Base-by-base conservation (phyloP, 148 eudicot genomes). In the Silene latifolia region DNA sequence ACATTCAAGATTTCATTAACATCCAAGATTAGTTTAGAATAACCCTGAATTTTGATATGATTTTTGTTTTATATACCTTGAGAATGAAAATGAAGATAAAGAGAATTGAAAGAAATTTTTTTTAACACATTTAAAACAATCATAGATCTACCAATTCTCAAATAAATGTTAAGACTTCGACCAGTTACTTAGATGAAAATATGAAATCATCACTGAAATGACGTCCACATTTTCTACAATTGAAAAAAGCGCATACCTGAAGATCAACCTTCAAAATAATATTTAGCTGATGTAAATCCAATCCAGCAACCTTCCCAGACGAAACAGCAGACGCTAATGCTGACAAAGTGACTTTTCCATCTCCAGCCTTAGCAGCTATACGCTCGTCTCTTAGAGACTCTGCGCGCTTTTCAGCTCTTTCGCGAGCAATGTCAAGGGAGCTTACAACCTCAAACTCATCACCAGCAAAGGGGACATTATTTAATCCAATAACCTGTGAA, bases 321-420 rank as follows among this genome's bases (percentile, higher is more conserved):
- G 96, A 86, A 75, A 88, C 89, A 71, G 97, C 98, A 72, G 98
- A 92, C 77, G 97, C 98, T 42, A 86, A 86, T 67, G 98, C 87
- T 74, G 98, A 87, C 73, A 95, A 90, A 24, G 98, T 92, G 77
- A 95, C 81, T 79, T 76, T 95, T 25, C 92, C 98, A 76, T 90
- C 93, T 63, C 96, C 97, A 75, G 97, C 93, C 81, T 92, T 92
- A 66, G 87, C 92, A 73, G 93, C 81, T 72, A 92, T 80, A 56
- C 82, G 96, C 67, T 95, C 93, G 73, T 86, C 70, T 77, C 86
- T 81, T 68, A 90, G 60, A 29, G 81, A 74, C 77, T 85, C 90
- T 42, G 89, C 97, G 35, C 89, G 80, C 74, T 74, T 67, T 80
- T 89, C 92, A 21, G 97, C 96, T 82, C 72, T 89, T 84, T 88